A percentile compares a stretch with the other conserved stretches of the same genome.
These are phyloP conservation scores for Gaertneriomyces semiglobifer DNA, from an alignment of 192 early-diverging fungal species.

Conservation along the genomic window DNA sequence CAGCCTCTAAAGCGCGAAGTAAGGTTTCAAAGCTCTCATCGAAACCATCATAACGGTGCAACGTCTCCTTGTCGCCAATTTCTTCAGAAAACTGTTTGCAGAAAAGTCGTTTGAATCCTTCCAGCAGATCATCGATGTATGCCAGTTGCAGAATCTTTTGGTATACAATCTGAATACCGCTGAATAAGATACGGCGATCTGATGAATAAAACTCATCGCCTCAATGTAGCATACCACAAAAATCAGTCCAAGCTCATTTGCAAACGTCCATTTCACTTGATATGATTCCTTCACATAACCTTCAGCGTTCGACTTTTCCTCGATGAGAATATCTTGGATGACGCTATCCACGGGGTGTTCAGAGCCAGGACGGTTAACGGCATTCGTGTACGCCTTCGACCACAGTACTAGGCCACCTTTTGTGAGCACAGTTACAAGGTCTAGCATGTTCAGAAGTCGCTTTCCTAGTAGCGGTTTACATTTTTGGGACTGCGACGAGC, in stretches of 20 bases:
- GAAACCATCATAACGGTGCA: slow-evolving; percentile 47
- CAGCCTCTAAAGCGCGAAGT: slow-evolving; percentile 64
- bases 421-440: slow-evolving; percentile 77
- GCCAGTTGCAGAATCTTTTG: slow-evolving; percentile 82
- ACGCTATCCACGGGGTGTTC: slow-evolving; percentile 66
- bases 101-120: slow-evolving; percentile 66
- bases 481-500: no score
- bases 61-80: slow-evolving; percentile 33
- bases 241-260: slow-evolving; percentile 30
- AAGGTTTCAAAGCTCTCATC: slow-evolving; percentile 69
- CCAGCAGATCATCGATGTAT: slow-evolving; percentile 80
- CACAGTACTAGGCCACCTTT: slow-evolving; percentile 87
- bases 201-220: no score
- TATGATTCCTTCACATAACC: slow-evolving; percentile 64
- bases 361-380: not conserved
- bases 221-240: slow-evolving; percentile 28
- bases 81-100: slow-evolving; percentile 49
- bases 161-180: slow-evolving; percentile 64
- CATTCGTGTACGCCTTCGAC: slow-evolving; percentile 64
- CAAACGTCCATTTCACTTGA: slow-evolving; percentile 36
- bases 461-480: no score
- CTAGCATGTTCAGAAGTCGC: slow-evolving; percentile 63
- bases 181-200: not conserved
- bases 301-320: slow-evolving; percentile 59
- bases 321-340: slow-evolving; percentile 75